A percentile compares a stretch with the other conserved stretches of the same genome.
Evolutionary conservation across 345 rosid genomes (phyloP).

Genomic region (Trapa incisa): DNA sequence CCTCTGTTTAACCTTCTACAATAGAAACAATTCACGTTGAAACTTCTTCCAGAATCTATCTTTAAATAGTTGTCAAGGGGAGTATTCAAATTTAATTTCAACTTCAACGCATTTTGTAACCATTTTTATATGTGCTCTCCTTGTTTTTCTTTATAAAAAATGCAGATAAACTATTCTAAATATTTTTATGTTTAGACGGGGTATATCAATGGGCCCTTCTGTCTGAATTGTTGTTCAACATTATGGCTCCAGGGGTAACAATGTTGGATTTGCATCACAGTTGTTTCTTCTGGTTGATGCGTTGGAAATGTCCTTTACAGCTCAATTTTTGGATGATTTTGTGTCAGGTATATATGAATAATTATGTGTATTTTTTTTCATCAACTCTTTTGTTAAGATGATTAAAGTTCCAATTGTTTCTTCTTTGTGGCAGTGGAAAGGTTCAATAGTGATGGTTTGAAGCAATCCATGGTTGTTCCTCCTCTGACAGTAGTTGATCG

Average conservation of each 20-base stretch:
- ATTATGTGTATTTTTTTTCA: not conserved
- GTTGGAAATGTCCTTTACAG: constrained; percentile 49
- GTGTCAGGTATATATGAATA: constrained; percentile 51
- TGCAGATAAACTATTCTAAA: not conserved
- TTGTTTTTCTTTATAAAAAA: not conserved
- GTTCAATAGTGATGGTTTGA: constrained; percentile 50
- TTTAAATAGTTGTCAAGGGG: not conserved
- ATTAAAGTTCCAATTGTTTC: constrained; percentile 8
- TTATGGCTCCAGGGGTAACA: constrained; percentile 42
- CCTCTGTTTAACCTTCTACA: not conserved
- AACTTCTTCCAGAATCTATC: not conserved
- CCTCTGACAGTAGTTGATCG: constrained; percentile 82
- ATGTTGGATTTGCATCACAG: constrained; percentile 73
- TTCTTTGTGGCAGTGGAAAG: constrained; percentile 48
- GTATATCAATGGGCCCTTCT: not conserved
- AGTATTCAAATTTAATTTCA: not conserved
- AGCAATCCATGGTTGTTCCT: constrained; percentile 67
- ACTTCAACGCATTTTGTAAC: not conserved
- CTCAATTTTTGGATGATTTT: constrained; percentile 88
- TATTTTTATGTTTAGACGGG: not conserved
- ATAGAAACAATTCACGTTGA: not conserved
- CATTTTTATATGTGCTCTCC: not conserved
- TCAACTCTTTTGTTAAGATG: not conserved
- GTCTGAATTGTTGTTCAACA: constrained; percentile 18
- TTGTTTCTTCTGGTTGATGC: constrained; percentile 67